Conservation (phyloP, 2,329 filamentous ascomycete genomes). For the Xylariaceae sp. region DNA sequence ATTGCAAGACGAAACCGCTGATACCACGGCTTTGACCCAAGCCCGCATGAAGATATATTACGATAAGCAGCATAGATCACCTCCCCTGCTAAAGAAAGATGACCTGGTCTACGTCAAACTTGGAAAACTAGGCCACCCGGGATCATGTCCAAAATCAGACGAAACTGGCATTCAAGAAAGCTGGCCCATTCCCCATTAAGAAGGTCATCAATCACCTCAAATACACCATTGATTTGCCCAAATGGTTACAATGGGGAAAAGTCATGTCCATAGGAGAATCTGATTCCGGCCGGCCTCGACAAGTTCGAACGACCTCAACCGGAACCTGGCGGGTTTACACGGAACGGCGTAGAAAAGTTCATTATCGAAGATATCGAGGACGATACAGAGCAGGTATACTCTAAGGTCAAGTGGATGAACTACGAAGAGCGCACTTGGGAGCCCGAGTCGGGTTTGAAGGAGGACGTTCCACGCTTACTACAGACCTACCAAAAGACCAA, state of each 20-base stretch:
- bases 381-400: too few species aligned
- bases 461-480: too few species aligned
- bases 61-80: not conserved
- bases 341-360: not conserved
- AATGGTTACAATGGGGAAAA: not conserved
- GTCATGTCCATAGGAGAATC: not conserved
- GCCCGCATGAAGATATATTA: not conserved
- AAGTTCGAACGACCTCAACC: not conserved
- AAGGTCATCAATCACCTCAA: not conserved
- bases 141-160: not conserved
- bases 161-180: not conserved
- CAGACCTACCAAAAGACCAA: too few species aligned
- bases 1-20: not conserved
- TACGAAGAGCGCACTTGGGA: too few species aligned
- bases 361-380: not conserved
- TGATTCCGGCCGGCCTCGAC: not conserved
- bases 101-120: constrained; percentile 1
- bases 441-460: too few species aligned
- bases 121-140: not conserved
- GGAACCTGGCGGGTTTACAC: not conserved
- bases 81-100: not conserved
- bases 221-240: not conserved
- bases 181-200: not conserved
- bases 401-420: too few species aligned
- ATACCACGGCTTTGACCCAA: not conserved